phyloP scores from a whole-genome alignment of 2,329 filamentous ascomycete species.

The Apiospora rasikravindrae region DNA sequence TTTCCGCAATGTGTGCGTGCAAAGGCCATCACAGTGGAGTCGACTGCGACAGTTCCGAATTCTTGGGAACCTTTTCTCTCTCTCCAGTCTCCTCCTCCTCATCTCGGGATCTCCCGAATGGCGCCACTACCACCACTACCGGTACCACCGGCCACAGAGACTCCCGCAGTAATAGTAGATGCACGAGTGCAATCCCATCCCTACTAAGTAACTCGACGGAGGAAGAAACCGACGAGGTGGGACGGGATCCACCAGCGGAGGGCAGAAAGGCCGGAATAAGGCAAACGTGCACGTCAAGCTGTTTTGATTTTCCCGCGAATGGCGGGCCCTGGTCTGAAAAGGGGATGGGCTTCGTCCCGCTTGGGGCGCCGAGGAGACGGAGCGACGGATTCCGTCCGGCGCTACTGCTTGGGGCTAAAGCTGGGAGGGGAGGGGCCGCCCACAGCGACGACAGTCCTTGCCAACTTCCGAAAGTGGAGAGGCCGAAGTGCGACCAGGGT shows the following conservation, averaged over 20 bases:
- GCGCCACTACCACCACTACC: not conserved
- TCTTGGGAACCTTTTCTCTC: not conserved
- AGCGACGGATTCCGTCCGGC: conserved; percentile 10
- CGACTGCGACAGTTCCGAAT: not conserved
- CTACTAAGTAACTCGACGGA: not conserved
- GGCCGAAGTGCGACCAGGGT: no score
- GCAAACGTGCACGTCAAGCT: not conserved
- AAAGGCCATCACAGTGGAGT: not conserved
- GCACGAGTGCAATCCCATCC: no score
- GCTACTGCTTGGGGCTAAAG: not conserved
- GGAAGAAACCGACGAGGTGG: not conserved
- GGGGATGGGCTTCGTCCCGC: not conserved
- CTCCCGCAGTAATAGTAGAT: not conserved
- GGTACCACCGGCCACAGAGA: not conserved
- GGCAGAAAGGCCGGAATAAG: not conserved
- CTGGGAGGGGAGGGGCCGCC: not conserved
- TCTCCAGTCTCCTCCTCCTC: not conserved
- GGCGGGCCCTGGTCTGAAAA: conserved; percentile 1
- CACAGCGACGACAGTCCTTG: not conserved
- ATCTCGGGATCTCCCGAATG: not conserved
- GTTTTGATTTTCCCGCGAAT: conserved; percentile 24
- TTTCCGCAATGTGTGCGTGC: not conserved
- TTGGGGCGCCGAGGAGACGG: conserved; percentile 9
- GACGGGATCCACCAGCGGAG: not conserved
- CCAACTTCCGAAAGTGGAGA: no score